A percentile compares a stretch with the other conserved stretches of the same genome.
Evolutionary conservation across 768 basidiomycete genomes (phyloP).

Genomic region (Podaxis carcinomalis): DNA sequence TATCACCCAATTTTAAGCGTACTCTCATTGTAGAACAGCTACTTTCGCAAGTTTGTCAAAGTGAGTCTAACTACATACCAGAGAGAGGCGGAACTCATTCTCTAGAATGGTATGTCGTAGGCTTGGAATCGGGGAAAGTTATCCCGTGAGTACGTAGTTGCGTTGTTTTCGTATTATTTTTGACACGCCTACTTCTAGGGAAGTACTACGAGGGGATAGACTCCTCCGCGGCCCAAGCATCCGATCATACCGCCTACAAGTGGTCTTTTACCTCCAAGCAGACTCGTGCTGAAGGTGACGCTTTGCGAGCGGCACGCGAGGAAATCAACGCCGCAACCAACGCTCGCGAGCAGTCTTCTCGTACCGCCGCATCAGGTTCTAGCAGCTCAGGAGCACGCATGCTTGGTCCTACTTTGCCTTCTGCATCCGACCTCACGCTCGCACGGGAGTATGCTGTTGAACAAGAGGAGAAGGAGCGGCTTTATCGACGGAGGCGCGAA

Average conservation of each 20-base stretch:
- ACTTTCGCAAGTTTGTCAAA: slow-evolving; percentile 92
- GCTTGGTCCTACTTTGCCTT: slow-evolving; percentile 67
- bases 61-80: slow-evolving; percentile 28
- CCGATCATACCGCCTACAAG: slow-evolving; percentile 76
- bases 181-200: slow-evolving; percentile 6
- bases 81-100: slow-evolving; percentile 5
- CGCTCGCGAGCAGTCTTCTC: slow-evolving; percentile 20
- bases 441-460: slow-evolving; percentile 63
- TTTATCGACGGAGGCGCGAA: slow-evolving; percentile 63
- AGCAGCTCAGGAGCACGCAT: slow-evolving; percentile 25
- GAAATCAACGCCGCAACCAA: slow-evolving; percentile 52
- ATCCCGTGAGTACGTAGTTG: slow-evolving; percentile 40
- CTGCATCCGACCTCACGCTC: slow-evolving; percentile 62
- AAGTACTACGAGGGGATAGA: slow-evolving; percentile 53
- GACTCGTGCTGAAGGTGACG: slow-evolving; percentile 52
- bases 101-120: slow-evolving; percentile 25
- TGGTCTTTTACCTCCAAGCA: slow-evolving; percentile 79
- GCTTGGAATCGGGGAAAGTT: slow-evolving; percentile 83
- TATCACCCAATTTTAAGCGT: slow-evolving; percentile 14
- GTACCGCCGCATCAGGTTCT: slow-evolving; percentile 18
- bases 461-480: slow-evolving; percentile 44
- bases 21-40: slow-evolving; percentile 44
- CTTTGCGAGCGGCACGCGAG: slow-evolving; percentile 54
- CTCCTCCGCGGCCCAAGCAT: slow-evolving; percentile 49
- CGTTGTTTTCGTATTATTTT: background rate